Base-by-base conservation (phyloP, 345 rosid species). In the Lenwebbia sp. region DNA sequence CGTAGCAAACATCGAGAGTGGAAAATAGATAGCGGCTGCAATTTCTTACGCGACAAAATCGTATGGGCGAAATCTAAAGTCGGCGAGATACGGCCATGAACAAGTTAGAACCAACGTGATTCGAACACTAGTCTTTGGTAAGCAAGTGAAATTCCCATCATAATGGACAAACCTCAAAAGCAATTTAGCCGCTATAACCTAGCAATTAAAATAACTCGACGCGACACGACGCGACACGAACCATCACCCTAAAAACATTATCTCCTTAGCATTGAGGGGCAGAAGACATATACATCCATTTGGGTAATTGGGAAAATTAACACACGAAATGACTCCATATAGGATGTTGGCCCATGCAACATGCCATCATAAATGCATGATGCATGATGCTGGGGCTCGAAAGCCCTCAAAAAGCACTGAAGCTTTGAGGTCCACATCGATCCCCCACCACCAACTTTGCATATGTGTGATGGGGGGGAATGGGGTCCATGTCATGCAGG, bases 151-250 rank as follows among this genome's bases (percentile, higher is more conserved):
- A 62, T 0, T 9, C 40, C 10, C 0, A 0, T 14, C 15, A 4
- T 62, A 62, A 62, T 28, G 41, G 22, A 15, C 40, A 28, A 62
- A 62, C 10, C 0, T 0, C 5, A 4, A 0, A 14, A 0, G 5
- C 5, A 62, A 62, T 62, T 62, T 62, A 62, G 5, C 22, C 0
- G 0, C 10, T 2, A 0, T 30, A 13, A 8, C 19, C 40, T 3
- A 14, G 14, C 17, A 21, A 28, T 4, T 28, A 28, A 62, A 11
- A 15, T 50, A 10, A 49, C 51, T 1, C 9, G 4, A 60, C 4
- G 13, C 0, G 17, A 5, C 14, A 28, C 0, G 10, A 60, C 10
- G 12, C 0, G 17, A 12, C 13, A 57, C 0, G 4, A 44, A 44
- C 52, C 52, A 50, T 50, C 12, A 19, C 76, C 12, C 76, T 30